These are phyloP conservation scores for Rheum nobile DNA, from an alignment of 148 eudicot species.

Conservation along the genomic window DNA sequence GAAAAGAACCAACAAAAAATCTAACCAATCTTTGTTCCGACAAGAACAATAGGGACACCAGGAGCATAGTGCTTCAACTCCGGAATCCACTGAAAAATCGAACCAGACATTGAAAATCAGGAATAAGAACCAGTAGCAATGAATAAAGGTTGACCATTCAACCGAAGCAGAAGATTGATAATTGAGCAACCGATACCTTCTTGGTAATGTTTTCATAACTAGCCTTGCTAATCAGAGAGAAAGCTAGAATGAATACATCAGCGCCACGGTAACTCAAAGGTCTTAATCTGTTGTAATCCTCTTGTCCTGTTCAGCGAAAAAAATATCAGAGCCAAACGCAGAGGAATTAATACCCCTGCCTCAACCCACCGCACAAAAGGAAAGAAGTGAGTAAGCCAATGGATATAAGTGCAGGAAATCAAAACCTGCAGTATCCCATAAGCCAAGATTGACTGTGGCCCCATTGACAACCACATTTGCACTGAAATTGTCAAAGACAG, in stretches of 20 bases:
- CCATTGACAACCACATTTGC: slow-evolving; percentile 97
- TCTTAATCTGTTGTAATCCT: slow-evolving; percentile 96
- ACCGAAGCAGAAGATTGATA: slow-evolving; percentile 8
- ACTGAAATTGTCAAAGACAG: slow-evolving; percentile 98
- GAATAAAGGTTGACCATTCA: not conserved
- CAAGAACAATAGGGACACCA: slow-evolving; percentile 29
- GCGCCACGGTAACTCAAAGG: slow-evolving; percentile 99
- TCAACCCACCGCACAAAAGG: not conserved
- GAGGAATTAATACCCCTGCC: not conserved
- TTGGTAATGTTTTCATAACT: slow-evolving; percentile 95
- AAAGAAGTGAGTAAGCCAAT: not conserved
- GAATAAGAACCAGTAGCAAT: not conserved
- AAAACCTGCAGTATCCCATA: slow-evolving; percentile 97
- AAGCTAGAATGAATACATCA: slow-evolving; percentile 92
- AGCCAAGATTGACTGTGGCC: slow-evolving; percentile 75
- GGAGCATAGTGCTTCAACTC: slow-evolving; percentile 12
- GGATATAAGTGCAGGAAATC: not conserved
- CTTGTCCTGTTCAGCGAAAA: slow-evolving; percentile 62
- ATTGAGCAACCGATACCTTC: slow-evolving; percentile 37
- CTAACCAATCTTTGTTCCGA: slow-evolving; percentile 26
- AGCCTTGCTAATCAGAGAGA: slow-evolving; percentile 92
- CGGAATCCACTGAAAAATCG: slow-evolving; percentile 43
- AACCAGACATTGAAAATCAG: not conserved
- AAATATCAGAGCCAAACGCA: slow-evolving; percentile 8
- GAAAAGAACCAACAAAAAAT: not conserved